A percentile compares a stretch with the other conserved stretches of the same genome.
phyloP scores from a whole-genome alignment of 768 basidiomycete species.

The Favolaschia claudopus region DNA sequence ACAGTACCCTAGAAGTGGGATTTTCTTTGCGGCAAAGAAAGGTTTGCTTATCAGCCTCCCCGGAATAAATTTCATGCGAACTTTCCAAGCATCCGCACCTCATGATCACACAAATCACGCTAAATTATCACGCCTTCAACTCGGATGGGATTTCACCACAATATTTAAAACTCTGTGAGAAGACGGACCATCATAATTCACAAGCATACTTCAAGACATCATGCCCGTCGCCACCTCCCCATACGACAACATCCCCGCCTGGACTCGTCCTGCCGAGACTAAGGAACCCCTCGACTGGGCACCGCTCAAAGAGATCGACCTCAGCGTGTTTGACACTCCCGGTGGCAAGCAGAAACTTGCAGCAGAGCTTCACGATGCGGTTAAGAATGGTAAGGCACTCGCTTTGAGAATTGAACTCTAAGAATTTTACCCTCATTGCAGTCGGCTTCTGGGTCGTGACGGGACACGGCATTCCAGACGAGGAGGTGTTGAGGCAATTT shows the following conservation, averaged over 20 bases:
- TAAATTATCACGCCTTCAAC: conserved; percentile 5
- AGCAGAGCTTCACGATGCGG: conserved; percentile 43
- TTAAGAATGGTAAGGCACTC: conserved; percentile 37
- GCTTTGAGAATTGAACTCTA: not conserved
- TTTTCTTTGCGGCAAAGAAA: too few species aligned
- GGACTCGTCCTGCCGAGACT: conserved; percentile 31
- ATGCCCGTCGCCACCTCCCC: conserved; percentile 13
- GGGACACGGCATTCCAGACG: conserved; percentile 46
- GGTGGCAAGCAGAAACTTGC: conserved; percentile 43
- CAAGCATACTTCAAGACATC: not conserved
- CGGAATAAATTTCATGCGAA: too few species aligned
- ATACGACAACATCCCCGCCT: conserved; percentile 17
- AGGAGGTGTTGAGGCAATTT: conserved; percentile 43
- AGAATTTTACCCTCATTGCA: not conserved
- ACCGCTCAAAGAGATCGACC: conserved; percentile 46
- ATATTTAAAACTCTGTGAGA: too few species aligned
- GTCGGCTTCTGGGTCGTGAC: conserved; percentile 50
- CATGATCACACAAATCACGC: not conserved
- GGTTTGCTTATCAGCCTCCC: too few species aligned
- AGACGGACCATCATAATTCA: too few species aligned
- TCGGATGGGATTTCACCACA: not conserved
- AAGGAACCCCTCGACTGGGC: conserved; percentile 40
- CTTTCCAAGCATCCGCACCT: too few species aligned
- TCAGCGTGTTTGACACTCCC: conserved; percentile 39
- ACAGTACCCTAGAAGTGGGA: too few species aligned